Evolutionary conservation across 495 filamentous ascomycete genomes (phyloP).

Genomic region (Hypoxylon lienhwacheense): DNA sequence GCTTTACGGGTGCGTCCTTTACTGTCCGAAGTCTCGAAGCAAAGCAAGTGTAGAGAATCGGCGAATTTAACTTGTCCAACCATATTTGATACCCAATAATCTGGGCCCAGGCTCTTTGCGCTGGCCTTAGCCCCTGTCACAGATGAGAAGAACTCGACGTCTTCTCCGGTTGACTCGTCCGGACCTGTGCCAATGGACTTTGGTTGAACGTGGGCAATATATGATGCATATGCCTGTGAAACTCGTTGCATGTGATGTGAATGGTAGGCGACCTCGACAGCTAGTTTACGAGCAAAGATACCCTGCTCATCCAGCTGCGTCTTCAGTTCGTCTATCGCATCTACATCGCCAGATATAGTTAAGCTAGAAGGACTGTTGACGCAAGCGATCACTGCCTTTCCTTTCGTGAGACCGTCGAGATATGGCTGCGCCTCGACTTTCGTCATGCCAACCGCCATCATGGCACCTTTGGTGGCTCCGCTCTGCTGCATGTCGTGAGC

Average conservation of each 20-base stretch:
- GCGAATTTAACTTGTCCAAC: slow-evolving; percentile 52
- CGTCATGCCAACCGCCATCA: slow-evolving; percentile 48
- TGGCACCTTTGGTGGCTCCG: slow-evolving; percentile 46
- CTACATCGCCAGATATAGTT: slow-evolving; percentile 50
- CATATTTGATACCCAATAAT: slow-evolving; percentile 26
- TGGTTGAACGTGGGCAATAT: neutral
- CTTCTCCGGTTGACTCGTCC: neutral
- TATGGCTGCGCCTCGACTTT: slow-evolving; percentile 32
- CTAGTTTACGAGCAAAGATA: slow-evolving; percentile 46
- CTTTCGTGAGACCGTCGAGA: slow-evolving; percentile 36
- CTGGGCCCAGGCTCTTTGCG: neutral
- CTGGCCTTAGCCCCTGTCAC: neutral
- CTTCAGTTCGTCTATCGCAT: slow-evolving; percentile 39
- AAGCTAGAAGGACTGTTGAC: slow-evolving; percentile 49
- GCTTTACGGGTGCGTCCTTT: slow-evolving; percentile 40
- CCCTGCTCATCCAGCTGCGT: slow-evolving; percentile 48
- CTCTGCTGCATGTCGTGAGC: too few relatives aligned
- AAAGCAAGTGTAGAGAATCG: too few relatives aligned
- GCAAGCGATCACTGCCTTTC: slow-evolving; percentile 45
- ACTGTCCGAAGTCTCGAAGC: too few relatives aligned
- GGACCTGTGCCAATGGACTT: neutral
- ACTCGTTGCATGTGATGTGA: slow-evolving; percentile 50
- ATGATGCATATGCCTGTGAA: slow-evolving; percentile 34
- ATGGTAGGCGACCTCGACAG: slow-evolving; percentile 58
- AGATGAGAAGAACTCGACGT: neutral